Conservation (phyloP, 2,329 filamentous ascomycete genomes). For the Pseudocercospora musae region DNA sequence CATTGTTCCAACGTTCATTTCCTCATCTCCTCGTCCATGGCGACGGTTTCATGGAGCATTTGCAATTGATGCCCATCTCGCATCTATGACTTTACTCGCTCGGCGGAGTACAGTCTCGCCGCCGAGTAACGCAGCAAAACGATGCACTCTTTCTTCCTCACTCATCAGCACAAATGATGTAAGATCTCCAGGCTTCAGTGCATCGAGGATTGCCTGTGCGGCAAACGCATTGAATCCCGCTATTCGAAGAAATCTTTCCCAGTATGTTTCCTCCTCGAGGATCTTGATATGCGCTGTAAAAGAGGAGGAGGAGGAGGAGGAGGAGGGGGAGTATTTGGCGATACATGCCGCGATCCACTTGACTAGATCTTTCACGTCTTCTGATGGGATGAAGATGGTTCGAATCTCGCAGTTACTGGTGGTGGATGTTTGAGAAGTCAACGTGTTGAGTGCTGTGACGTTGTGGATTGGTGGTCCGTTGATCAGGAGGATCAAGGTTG, state of each 20-base stretch:
- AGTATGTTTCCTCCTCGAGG: constrained; percentile 55
- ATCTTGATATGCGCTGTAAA: not conserved
- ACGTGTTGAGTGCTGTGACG: not conserved
- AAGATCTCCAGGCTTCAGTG: constrained; percentile 43
- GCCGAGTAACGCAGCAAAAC: constrained; percentile 55
- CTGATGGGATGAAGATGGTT: constrained; percentile 40
- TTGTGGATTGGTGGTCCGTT: constrained; percentile 36
- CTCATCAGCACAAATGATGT: constrained; percentile 58
- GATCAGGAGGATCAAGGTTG: constrained; percentile 65
- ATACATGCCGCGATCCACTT: constrained; percentile 34
- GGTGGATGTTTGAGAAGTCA: not conserved
- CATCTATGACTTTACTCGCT: constrained; percentile 53
- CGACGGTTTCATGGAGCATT: not conserved
- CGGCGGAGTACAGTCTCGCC: constrained; percentile 53
- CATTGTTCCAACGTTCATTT: not conserved
- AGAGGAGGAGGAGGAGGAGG: too few species aligned
- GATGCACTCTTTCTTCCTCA: constrained; percentile 45
- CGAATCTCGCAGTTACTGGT: constrained; percentile 33
- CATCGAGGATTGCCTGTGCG: constrained; percentile 60
- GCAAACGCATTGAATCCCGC: constrained; percentile 69
- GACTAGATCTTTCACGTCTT: constrained; percentile 34
- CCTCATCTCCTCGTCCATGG: not conserved
- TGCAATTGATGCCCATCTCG: constrained; percentile 20
- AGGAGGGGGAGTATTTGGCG: constrained; percentile 30
- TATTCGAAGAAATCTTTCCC: constrained; percentile 65